A percentile compares a stretch with the other conserved stretches of the same genome.
phyloP scores from a whole-genome alignment of 2,329 filamentous ascomycete species.

The Colletotrichum tanaceti region DNA sequence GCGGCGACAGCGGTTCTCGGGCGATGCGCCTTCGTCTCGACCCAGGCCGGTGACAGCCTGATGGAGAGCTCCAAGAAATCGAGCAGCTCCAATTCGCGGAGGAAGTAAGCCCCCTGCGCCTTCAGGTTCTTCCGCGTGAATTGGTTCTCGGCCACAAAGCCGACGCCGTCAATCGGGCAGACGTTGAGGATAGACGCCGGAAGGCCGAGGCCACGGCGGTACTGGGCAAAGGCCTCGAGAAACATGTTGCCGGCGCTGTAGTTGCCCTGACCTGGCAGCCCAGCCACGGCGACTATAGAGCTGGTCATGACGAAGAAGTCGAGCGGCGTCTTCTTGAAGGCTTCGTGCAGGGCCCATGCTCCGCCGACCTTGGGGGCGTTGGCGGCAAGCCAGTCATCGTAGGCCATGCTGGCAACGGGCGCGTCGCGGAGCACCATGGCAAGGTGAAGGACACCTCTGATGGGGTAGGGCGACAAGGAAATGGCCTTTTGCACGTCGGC shows the following conservation, averaged over 20 bases:
- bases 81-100: background rate
- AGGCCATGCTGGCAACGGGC: background rate
- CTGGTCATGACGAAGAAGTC: constrained; percentile 53
- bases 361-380: constrained; percentile 10
- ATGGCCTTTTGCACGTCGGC: constrained; percentile 41
- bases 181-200: constrained; percentile 55
- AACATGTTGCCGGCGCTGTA: constrained; percentile 56
- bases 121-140: constrained; percentile 1
- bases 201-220: constrained; percentile 50
- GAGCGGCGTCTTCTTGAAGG: constrained; percentile 35
- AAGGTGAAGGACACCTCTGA: constrained; percentile 51
- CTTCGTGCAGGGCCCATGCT: constrained; percentile 12
- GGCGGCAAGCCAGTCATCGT: constrained; percentile 2
- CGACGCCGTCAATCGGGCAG: constrained; percentile 51
- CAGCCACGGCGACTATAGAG: constrained; percentile 51
- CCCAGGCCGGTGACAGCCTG: background rate
- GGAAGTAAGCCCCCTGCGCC: too few relatives aligned
- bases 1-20: background rate
- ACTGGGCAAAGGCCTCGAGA: constrained; percentile 53
- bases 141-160: constrained; percentile 46
- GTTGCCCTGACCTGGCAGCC: constrained; percentile 52
- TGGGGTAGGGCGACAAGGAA: constrained; percentile 38
- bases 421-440: constrained; percentile 48
- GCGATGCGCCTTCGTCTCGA: background rate
- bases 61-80: background rate